These are phyloP conservation scores for Sporisorium reilianum DNA, from an alignment of 1,284 basidiomycete genomes.

Conservation along the genomic window DNA sequence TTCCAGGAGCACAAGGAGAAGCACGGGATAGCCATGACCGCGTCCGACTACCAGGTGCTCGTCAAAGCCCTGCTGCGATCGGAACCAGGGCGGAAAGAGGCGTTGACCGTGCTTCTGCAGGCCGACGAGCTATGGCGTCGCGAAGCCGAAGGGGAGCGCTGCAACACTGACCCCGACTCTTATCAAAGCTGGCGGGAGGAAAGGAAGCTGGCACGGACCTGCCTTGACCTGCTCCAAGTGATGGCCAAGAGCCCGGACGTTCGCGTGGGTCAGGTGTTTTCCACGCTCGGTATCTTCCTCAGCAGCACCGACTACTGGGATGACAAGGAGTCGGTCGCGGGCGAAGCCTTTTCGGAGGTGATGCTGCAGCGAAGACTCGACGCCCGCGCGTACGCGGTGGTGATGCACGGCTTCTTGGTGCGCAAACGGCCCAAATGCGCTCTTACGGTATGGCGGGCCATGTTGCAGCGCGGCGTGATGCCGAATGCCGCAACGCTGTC, in stretches of 20 bases:
- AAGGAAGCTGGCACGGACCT: slow-evolving; percentile 1
- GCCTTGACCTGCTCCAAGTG: slow-evolving; percentile 24
- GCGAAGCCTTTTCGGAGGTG: slow-evolving; percentile 1
- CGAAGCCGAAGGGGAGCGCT: background rate
- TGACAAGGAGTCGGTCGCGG: background rate
- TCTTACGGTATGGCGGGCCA: slow-evolving; percentile 27
- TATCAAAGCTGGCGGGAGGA: background rate
- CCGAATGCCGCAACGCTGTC: slow-evolving; percentile 28
- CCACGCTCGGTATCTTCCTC: slow-evolving; percentile 21
- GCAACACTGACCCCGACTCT: background rate
- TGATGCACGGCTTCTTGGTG: slow-evolving; percentile 32
- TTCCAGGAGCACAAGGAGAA: slow-evolving; percentile 15
- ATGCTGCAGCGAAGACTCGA: slow-evolving; percentile 11
- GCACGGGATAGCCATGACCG: background rate
- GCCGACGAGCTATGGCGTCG: slow-evolving; percentile 17
- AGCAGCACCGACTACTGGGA: background rate
- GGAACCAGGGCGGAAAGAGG: slow-evolving; percentile 19
- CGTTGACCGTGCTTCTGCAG: slow-evolving; percentile 12
- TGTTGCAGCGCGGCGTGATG: slow-evolving; percentile 28
- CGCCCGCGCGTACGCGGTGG: slow-evolving; percentile 24
- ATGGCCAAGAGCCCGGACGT: slow-evolving; percentile 22
- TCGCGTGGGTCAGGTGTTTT: slow-evolving; percentile 1
- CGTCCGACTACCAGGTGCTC: slow-evolving; percentile 23
- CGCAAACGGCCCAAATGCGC: slow-evolving; percentile 18
- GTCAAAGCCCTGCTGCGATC: slow-evolving; percentile 30